Evolutionary conservation across 208 protist species (phyloP).

Genomic region (Naegleria fowleri): DNA sequence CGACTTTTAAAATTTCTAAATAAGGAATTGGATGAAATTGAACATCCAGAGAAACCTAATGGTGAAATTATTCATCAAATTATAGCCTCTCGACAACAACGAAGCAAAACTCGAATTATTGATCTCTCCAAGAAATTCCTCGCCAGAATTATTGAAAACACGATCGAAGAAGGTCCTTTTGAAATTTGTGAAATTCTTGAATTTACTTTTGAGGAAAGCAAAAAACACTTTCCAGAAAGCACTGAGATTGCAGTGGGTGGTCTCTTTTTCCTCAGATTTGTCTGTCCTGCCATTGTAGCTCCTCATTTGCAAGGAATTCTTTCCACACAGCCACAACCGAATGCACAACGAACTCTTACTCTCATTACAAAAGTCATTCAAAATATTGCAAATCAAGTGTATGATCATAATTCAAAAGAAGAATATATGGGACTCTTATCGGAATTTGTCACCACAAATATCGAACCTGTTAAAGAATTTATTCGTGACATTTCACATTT

Average conservation of each 20-base stretch:
- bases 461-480: neutral
- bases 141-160: neutral
- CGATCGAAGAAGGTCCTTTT: neutral
- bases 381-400: neutral
- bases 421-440: neutral
- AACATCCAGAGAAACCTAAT: neutral
- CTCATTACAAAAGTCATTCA: constrained; percentile 11
- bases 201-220: neutral
- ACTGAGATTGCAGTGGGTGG: neutral
- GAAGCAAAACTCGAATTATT: neutral
- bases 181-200: neutral
- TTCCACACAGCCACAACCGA: neutral
- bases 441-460: neutral
- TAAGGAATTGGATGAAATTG: neutral
- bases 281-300: neutral
- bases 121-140: neutral
- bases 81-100: neutral
- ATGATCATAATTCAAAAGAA: neutral
- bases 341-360: neutral
- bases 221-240: neutral
- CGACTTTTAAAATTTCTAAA: neutral
- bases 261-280: constrained; percentile 8
- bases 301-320: neutral
- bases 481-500: neutral
- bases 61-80: neutral